Base-by-base conservation (phyloP, 768 basidiomycete species). In the Pleurotus tuber-regium region DNA sequence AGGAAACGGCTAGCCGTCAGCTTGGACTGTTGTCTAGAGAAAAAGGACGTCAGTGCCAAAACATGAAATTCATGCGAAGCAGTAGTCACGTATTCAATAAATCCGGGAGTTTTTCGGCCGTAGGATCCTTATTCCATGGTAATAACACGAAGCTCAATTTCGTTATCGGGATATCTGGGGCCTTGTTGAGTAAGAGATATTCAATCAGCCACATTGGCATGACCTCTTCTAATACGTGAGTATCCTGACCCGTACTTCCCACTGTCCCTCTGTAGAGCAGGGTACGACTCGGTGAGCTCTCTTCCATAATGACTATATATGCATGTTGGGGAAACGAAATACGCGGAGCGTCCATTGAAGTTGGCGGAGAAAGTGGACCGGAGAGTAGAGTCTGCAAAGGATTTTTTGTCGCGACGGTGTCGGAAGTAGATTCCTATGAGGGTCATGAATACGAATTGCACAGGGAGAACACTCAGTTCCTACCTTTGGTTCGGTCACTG, bases 111-210 rank as follows among this genome's bases (percentile, higher is more conserved):
- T 75, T 72, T 54, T 88, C 79, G 24, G 67, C 75, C 24, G 74
- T 75, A 0, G 78, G 74, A 47, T 85, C 80, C 53, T 79, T 79
- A 53, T 70, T 77, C 80, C 82, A 89, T 1, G 95, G 93, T 55
- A 95, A 72, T 30, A 99, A 68, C 16, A 96, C 82, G 63, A 98
- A 99, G 59, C 92, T 91, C 38, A 98, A 64, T 71, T 98, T 99
- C 46, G 79, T 72, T 10, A 74, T 62, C 4, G 78, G 72, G 12
- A 82, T 79, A 0, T 74, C 61, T 23, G 76, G 57, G 11, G 79
- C 69, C 61, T 79, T 83, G 57, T 88, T 87, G 11, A 83, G 68
- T 31, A 98, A 74, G 31, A 98, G 68, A 59, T 87, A 96, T 65
- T 98, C 92, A 44, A 92, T 70, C 42, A 97, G 70, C 96, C 96